Conservation (phyloP, 139 green algal species). For the Chlorella sp. region DNA sequence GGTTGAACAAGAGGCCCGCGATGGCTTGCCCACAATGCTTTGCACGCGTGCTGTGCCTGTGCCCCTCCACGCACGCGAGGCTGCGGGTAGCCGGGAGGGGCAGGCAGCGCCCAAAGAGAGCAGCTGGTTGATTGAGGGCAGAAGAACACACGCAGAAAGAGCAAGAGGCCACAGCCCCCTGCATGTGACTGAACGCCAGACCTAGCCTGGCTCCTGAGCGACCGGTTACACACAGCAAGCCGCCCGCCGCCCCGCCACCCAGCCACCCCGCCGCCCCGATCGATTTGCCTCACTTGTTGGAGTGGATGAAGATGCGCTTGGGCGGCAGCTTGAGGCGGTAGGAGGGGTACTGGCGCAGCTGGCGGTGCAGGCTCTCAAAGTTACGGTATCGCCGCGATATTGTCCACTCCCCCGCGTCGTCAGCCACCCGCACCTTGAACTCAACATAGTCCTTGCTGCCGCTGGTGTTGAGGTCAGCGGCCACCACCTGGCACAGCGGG, state of each 20-base stretch:
- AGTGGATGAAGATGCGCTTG: constrained; percentile 71
- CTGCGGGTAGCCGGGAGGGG: neutral
- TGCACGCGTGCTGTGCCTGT: no score
- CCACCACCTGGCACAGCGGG: constrained; percentile 55
- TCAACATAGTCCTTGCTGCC: constrained; percentile 66
- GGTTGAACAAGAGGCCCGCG: no score
- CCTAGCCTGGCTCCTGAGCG: no score
- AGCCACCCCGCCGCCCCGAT: no score
- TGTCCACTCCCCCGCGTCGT: constrained; percentile 70
- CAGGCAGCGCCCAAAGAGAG: neutral
- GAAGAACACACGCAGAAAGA: no score
- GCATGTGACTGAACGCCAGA: no score
- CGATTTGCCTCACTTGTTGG: constrained; percentile 35
- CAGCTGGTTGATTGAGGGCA: no score
- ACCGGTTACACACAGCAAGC: no score
- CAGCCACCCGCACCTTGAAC: constrained; percentile 74
- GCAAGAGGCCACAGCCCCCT: no score
- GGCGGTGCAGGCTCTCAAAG: constrained; percentile 79
- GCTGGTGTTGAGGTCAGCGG: constrained; percentile 62
- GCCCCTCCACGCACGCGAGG: neutral
- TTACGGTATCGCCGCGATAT: constrained; percentile 73
- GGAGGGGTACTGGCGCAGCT: constrained; percentile 40
- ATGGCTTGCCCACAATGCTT: no score
- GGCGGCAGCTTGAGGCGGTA: constrained; percentile 66
- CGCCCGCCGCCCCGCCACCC: no score